Conservation (phyloP, 2,329 filamentous ascomycete species). For the Trichoderma koningiopsis region DNA sequence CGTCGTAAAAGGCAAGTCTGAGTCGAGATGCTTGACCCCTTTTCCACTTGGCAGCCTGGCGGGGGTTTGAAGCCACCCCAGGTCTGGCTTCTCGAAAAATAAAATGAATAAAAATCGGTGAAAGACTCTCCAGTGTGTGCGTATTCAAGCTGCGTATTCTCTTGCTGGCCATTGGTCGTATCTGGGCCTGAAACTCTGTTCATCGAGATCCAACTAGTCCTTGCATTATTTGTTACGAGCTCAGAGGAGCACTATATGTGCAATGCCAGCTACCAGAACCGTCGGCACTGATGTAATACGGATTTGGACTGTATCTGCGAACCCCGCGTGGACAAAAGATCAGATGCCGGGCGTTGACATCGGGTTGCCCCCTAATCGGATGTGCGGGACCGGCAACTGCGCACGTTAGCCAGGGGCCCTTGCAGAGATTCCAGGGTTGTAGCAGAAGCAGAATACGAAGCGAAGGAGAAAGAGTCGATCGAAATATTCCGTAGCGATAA, state of each 20-base stretch:
- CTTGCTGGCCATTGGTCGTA: not conserved
- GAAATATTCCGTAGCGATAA: constrained; percentile 12
- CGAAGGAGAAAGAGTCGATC: constrained; percentile 9
- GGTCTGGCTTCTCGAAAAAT: not conserved
- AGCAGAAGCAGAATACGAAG: constrained; percentile 2
- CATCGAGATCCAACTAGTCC: not conserved
- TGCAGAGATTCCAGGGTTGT: not conserved
- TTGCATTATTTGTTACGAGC: not conserved
- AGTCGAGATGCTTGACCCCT: constrained; percentile 43
- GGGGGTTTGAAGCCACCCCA: not conserved
- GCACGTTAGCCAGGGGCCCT: not conserved
- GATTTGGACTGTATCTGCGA: not conserved
- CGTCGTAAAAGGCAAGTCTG: constrained; percentile 67
- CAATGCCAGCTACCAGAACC: not conserved
- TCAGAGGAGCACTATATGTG: not conserved
- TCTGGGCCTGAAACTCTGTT: not conserved
- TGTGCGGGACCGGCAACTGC: not conserved
- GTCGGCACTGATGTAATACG: not conserved
- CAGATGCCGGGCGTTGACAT: not conserved
- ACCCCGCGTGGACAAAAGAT: not conserved
- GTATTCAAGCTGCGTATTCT: not conserved
- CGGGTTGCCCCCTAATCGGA: constrained; percentile 5
- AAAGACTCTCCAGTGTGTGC: not conserved
- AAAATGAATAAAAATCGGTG: not conserved
- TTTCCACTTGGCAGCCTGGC: not conserved